Conservation (phyloP, 2,329 filamentous ascomycete genomes). For the Diplodia intermedia region DNA sequence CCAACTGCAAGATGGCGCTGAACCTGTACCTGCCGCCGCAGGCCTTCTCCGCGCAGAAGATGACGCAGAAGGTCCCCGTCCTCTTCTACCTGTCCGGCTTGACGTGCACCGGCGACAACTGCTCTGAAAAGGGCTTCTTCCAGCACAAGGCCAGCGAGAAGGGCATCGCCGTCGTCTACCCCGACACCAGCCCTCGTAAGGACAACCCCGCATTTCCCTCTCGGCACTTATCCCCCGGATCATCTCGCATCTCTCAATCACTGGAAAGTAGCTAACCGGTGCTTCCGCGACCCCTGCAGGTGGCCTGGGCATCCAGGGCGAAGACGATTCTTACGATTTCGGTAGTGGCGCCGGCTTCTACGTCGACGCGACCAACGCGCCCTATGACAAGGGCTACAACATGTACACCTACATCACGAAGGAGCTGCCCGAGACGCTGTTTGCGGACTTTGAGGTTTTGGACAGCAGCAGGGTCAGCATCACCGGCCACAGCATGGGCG, state of each 20-base stretch:
- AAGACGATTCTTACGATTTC: slow-evolving; percentile 91
- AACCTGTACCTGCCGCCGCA: slow-evolving; percentile 89
- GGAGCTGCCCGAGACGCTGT: slow-evolving; percentile 83
- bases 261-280: slow-evolving; percentile 31
- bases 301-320: slow-evolving; percentile 78
- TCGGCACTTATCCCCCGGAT: slow-evolving; percentile 5
- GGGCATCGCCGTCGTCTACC: slow-evolving; percentile 91
- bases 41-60: slow-evolving; percentile 59
- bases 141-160: slow-evolving; percentile 79
- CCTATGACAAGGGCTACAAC: slow-evolving; percentile 80
- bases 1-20: slow-evolving; percentile 87
- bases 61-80: slow-evolving; percentile 72
- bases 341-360: slow-evolving; percentile 94
- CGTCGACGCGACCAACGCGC: slow-evolving; percentile 78
- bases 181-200: slow-evolving; percentile 89
- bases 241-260: slow-evolving; percentile 7
- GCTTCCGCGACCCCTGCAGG: slow-evolving; percentile 52
- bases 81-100: slow-evolving; percentile 93
- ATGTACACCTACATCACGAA: slow-evolving; percentile 94
- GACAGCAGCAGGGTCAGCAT: slow-evolving; percentile 78
- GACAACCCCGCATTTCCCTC: slow-evolving; percentile 18
- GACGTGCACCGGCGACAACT: slow-evolving; percentile 89
- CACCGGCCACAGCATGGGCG: slow-evolving; percentile 95
- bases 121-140: slow-evolving; percentile 84
- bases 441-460: slow-evolving; percentile 72